Base-by-base conservation (phyloP, 768 basidiomycete genomes). In the Tylopilus subfusipes region DNA sequence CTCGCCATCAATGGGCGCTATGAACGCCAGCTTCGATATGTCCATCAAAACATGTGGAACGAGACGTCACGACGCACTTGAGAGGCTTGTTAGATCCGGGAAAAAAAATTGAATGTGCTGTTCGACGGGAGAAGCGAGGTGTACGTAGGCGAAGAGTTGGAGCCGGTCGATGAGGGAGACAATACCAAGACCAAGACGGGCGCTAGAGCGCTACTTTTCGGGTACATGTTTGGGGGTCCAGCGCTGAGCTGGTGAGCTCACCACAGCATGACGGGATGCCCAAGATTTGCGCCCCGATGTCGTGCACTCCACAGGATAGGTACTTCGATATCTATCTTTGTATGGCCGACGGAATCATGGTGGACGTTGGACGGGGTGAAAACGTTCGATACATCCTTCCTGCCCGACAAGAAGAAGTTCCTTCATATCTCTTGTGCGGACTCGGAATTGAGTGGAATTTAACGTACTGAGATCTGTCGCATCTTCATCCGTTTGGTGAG, bases 401-500 rank as follows among this genome's bases (percentile, higher is more conserved):
- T 39, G 42, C 16, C 45, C 51, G 50, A 25, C 54, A 25, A 18
- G 42, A 48, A 27, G 21, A 42, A 12, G 40, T 40, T 25, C 21
- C 39, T 40, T 53, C 54, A 31, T 44, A 38, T 36, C 11, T 22
- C 19, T 10, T 14, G 40, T 2, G 25, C 34, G 34, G 21, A 34
- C 13, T 34, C 25, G 49, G 30, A 21, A 42, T 25, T 12, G 42
- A 39, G 44, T 42, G 24, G 39, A 54, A 44, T 42, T 43, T 50
- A 38, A 61, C 57, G 55, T 54, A 66, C 54, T 43, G 75, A 80
- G 43, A 79, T 74, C 72, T 75, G 46, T 75, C 59, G 45, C 79
- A 14, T 83, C 84, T 55, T 24, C 21, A 19, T 50, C 45, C 13
- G 29, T 24, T 24, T 51, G 31, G 46, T 48, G 40, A 42, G 30